Base-by-base conservation (phyloP, 306 rosid species). In the Ormosia semicastrata region DNA sequence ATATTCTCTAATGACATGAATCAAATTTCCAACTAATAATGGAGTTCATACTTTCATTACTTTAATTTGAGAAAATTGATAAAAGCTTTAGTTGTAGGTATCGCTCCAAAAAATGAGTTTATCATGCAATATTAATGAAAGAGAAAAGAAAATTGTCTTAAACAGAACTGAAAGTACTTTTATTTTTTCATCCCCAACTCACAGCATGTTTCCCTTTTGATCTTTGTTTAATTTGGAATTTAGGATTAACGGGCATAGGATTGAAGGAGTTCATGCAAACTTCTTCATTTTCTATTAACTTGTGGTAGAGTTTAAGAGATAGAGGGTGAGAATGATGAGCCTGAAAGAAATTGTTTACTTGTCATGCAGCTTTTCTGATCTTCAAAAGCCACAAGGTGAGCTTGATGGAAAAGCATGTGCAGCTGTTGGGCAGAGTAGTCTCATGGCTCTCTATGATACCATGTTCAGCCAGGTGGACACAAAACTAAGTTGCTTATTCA, bases 401-500 rank as follows among this genome's bases (percentile, higher is more conserved):
- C 86, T 92, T 66, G 99, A 92, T 85, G 99, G 98, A 71, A 95
- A 95, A 83, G 96, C 99, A 41, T 92, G 99, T 80, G 98, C 99
- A 2, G 91, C 98, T 68, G 99, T 95, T 73, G 99, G 99, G 33
- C 98, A 95, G 88, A 91, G 98, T 53, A 91, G 99, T 85, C 99
- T 95, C 79, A 95, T 95, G 99, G 99, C 99, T 85, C 96, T 95
- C 8, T 95, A 95, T 81, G 99, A 95, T 84, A 84, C 98, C 33
- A 92, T 95, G 98, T 95, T 95, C 78, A 90, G 97, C 83, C 98
- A 95, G 97, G 99, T 93, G n/a, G 52, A 57, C 39, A 37, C 44
- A 52, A 59, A 66, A 66, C 11, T 41, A 70, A 60, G 47, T 65
- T 76, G 13, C 9, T 77, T 7, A n/a, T 12, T 43, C 5, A 41